phyloP scores from a whole-genome alignment of 1,139 yeast genomes.

The Yamadazyma conglobata region DNA sequence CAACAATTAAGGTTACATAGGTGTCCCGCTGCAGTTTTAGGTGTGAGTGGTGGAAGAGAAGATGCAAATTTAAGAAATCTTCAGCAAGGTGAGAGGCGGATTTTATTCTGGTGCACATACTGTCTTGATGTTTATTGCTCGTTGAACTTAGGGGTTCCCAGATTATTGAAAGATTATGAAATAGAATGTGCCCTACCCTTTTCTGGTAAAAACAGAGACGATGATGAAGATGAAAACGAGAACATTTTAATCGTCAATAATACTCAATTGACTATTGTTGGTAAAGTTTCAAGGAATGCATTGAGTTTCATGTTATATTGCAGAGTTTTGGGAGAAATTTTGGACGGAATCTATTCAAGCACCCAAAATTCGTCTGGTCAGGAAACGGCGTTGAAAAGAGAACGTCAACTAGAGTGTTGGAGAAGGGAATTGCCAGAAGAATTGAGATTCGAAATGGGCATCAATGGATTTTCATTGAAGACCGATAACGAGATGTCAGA shows the following conservation, averaged over 20 bases:
- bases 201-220: slow-evolving; percentile 49
- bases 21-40: slow-evolving; percentile 80
- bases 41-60: slow-evolving; percentile 45
- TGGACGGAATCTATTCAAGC: slow-evolving; percentile 62
- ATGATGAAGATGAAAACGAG: slow-evolving; percentile 44
- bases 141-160: slow-evolving; percentile 76
- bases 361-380: slow-evolving; percentile 36
- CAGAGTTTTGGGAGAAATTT: slow-evolving; percentile 67
- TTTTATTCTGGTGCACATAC: slow-evolving; percentile 82
- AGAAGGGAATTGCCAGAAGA: slow-evolving; percentile 62
- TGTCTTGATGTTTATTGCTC: slow-evolving; percentile 74
- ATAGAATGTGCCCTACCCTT: slow-evolving; percentile 85
- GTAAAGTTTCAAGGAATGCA: slow-evolving; percentile 63
- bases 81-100: slow-evolving; percentile 79
- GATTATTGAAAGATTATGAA: slow-evolving; percentile 73
- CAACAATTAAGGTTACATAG: slow-evolving; percentile 83
- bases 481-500: slow-evolving; percentile 17
- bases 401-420: slow-evolving; percentile 78
- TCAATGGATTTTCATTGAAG: slow-evolving; percentile 53
- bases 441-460: slow-evolving; percentile 63
- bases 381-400: slow-evolving; percentile 44
- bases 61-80: slow-evolving; percentile 47
- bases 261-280: slow-evolving; percentile 57
- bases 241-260: slow-evolving; percentile 58
- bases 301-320: slow-evolving; percentile 67